Base-by-base conservation (phyloP, 306 rosid species). In the Purshia tridentata region DNA sequence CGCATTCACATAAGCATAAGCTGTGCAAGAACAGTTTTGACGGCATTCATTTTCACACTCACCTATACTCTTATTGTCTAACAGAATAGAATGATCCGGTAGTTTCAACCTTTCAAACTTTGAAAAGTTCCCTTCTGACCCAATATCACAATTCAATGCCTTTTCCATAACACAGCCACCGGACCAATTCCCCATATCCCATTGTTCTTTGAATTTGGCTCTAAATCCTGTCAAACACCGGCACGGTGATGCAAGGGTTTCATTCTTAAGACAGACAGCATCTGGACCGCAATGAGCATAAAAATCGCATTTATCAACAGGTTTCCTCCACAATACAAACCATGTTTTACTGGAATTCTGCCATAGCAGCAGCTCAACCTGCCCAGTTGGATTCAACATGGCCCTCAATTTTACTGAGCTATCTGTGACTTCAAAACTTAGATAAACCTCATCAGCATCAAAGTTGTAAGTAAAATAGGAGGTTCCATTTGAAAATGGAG, bases 151-250 rank as follows among this genome's bases (percentile, higher is more conserved):
- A 22, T 39, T 76, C 68, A 57, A 60, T 41, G 1, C 76, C 70
- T 62, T 81, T 78, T 23, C 83, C 76, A 60, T 85, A 67, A 71
- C 76, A 84, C 18, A 77, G 86, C 50, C 95, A 91, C 8, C 78
- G 70, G 2, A 85, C 86, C 39, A 55, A 55, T 55, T 6, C 37
- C 6, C 14, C 61, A 55, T 22, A 3, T 4, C 61, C 39, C 37
- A 20, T 55, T 9, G 61, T 29, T 56, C 14, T 15, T 22, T 9
- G 8, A 9, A 13, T 4, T 35, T 39, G 1, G 46, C 2, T 6
- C 2, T 55, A 55, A 41, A 70, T 13, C 44, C 65, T 12, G 7
- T 42, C 65, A 50, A 48, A 55, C 64, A 15, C 47, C 35, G 5
- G 56, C 49, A 75, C 6, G 18, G 41, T 67, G 73, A 11, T 22